Conservation (phyloP, 1,139 yeast species). For the Suhomyces chickasaworum region DNA sequence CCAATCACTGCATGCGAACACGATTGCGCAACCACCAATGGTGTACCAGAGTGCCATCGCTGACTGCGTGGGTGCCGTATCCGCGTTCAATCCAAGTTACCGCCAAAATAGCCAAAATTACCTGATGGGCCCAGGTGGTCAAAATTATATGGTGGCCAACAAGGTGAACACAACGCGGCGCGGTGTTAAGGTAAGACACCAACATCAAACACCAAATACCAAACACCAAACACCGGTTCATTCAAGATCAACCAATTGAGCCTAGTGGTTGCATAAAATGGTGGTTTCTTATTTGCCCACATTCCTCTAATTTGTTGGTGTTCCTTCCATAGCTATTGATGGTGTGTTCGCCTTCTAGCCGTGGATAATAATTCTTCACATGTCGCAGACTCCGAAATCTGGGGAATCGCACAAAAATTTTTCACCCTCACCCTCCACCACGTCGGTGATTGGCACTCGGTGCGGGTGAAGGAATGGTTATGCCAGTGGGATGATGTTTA, state of each 20-base stretch:
- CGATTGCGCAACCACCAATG: background rate
- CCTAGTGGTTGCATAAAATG: no score
- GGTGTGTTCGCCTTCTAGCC: background rate
- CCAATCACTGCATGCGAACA: background rate
- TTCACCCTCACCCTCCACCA: slow-evolving; percentile 3
- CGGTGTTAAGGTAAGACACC: no score
- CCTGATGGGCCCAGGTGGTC: no score
- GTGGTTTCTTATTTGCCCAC: no score
- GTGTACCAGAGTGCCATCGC: background rate
- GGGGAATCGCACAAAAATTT: slow-evolving; percentile 18
- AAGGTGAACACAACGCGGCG: no score
- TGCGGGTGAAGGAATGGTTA: background rate
- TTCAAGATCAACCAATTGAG: no score
- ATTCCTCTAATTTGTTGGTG: no score
- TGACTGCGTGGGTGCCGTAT: background rate
- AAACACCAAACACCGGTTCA: no score
- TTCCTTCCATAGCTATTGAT: no score
- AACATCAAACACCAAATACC: no score
- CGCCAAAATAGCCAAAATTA: no score
- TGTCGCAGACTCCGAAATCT: slow-evolving; percentile 23
- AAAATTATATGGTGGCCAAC: no score
- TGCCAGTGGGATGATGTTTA: background rate
- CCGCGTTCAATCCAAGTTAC: background rate
- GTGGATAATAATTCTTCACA: slow-evolving; percentile 9
- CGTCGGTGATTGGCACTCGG: slow-evolving; percentile 5